Evolutionary conservation across 257 asterid genomes (phyloP).

Genomic region (Rauvolfia tetraphylla): DNA sequence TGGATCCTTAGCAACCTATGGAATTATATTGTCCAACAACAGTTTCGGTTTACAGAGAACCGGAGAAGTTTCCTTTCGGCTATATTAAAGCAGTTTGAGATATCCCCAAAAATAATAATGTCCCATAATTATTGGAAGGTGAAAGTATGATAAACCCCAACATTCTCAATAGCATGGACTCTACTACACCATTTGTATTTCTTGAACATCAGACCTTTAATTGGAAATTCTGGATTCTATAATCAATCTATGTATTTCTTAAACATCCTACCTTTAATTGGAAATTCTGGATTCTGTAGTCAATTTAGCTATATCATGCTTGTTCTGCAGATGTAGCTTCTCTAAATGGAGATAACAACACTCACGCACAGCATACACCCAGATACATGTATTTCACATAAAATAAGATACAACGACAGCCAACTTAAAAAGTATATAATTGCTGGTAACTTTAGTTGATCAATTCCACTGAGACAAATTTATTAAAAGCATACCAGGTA

Average conservation of each 20-base stretch:
- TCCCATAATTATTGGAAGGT: not conserved
- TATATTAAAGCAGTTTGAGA: not conserved
- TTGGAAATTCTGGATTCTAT: not conserved
- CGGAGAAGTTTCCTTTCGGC: not conserved
- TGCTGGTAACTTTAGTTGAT: not conserved
- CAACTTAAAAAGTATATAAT: not conserved
- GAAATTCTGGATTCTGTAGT: not conserved
- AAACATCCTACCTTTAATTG: not conserved
- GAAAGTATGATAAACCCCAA: not conserved
- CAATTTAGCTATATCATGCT: too few relatives aligned
- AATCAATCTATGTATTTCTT: not conserved
- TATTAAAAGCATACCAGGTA: not conserved
- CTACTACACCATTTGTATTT: not conserved
- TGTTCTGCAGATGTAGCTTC: not conserved
- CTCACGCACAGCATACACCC: not conserved
- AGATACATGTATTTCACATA: not conserved
- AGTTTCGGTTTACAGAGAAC: not conserved
- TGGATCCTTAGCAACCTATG: too few relatives aligned
- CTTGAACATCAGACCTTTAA: not conserved
- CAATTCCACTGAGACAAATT: not conserved
- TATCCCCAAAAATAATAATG: not conserved
- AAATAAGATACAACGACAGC: not conserved
- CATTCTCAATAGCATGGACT: not conserved
- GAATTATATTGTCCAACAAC: not conserved
- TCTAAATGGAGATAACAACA: not conserved